Percentiles rank a stretch among this genome's conserved stretches.
phyloP scores from a whole-genome alignment of 345 rosid species.

The Geranium rotundifolium region DNA sequence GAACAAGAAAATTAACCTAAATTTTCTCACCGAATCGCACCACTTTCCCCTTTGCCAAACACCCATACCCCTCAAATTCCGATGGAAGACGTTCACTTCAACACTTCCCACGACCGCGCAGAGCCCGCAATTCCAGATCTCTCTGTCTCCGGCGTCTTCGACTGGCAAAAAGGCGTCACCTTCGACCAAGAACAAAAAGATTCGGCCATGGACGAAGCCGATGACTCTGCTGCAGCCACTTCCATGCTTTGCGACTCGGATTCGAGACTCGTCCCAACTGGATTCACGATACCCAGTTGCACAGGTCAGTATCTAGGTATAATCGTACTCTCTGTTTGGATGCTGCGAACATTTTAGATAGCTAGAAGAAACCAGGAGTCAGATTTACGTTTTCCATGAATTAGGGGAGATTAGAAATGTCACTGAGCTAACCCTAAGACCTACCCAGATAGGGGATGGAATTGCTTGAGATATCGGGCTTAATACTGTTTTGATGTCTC shows the following conservation, averaged over 20 bases:
- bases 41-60: constrained; percentile 7
- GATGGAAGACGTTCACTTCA: constrained; percentile 34
- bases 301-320: constrained; percentile 28
- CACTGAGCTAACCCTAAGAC: no score
- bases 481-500: no score
- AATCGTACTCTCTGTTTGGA: no score
- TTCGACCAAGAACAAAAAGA: constrained; percentile 28
- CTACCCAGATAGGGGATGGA: no score
- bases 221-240: constrained; percentile 32
- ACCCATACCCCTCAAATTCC: constrained; percentile 5
- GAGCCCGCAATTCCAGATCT: constrained; percentile 7
- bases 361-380: no score
- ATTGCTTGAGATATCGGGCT: no score
- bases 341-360: no score
- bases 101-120: constrained; percentile 12
- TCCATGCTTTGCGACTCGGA: constrained; percentile 69
- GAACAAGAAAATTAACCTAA: neutral
- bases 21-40: neutral
- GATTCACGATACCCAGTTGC: constrained; percentile 36
- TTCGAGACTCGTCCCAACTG: constrained; percentile 45
- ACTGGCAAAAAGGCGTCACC: constrained; percentile 18
- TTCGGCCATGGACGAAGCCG: constrained; percentile 20
- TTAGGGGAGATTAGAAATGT: no score
- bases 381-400: no score
- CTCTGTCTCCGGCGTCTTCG: constrained; percentile 19